phyloP scores from a whole-genome alignment of 768 basidiomycete genomes.

The Hirschioporus abietinus region DNA sequence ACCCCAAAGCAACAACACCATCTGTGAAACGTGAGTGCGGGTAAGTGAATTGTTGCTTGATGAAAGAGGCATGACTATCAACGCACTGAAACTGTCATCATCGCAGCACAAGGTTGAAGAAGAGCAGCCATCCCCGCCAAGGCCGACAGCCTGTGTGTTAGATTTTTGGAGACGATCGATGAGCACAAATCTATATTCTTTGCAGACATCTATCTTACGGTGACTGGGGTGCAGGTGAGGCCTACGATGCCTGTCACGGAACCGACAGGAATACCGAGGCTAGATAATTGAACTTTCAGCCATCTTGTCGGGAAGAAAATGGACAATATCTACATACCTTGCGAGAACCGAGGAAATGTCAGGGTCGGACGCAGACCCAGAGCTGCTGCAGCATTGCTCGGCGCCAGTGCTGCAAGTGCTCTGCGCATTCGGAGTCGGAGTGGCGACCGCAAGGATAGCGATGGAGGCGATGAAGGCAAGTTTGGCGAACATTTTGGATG shows the following conservation, averaged over 20 bases:
- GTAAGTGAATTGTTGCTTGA: neutral
- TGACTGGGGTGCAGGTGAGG: neutral
- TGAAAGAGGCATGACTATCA: neutral
- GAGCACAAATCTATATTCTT: neutral
- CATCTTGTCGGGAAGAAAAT: neutral
- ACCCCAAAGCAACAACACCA: neutral
- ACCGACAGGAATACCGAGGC: neutral
- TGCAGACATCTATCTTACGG: neutral
- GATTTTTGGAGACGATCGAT: neutral
- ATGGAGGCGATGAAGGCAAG: slow-evolving; percentile 9
- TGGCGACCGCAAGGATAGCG: slow-evolving; percentile 19
- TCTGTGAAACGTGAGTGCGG: neutral
- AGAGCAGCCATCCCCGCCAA: neutral
- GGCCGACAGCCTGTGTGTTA: neutral
- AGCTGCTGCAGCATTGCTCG: slow-evolving; percentile 21
- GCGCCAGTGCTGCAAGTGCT: slow-evolving; percentile 16
- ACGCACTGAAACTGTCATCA: neutral
- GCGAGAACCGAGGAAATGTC: neutral
- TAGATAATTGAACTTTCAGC: neutral
- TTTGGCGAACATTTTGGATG: slow-evolving; percentile 14
- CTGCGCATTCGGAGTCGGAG: slow-evolving; percentile 9
- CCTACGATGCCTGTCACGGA: neutral
- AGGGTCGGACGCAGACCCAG: neutral
- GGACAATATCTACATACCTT: neutral
- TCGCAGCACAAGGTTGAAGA: neutral